A percentile compares a stretch with the other conserved stretches of the same genome.
phyloP scores from a whole-genome alignment of 768 basidiomycete genomes.

The Lactarius trivialis region DNA sequence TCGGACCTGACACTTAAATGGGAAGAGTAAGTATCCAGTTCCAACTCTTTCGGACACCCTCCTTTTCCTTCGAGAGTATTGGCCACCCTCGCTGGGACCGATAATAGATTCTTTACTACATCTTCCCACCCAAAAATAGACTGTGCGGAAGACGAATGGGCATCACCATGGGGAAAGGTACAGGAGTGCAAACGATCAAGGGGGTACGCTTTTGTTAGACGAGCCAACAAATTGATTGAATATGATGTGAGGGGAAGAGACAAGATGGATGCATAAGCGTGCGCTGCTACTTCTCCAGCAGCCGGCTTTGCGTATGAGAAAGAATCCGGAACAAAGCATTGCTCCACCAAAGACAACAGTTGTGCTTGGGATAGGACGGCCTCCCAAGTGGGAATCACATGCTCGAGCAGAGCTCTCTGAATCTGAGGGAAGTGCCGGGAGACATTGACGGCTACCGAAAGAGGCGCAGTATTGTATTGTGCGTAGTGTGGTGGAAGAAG shows the following conservation, averaged over 20 bases:
- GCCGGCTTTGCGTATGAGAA: constrained; percentile 45
- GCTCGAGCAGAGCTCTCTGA: constrained; percentile 59
- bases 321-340: constrained; percentile 69
- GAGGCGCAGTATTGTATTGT: constrained; percentile 37
- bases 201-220: constrained; percentile 56
- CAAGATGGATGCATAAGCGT: constrained; percentile 61
- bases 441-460: constrained; percentile 32
- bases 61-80: constrained; percentile 52
- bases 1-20: constrained; percentile 49
- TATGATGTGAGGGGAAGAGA: constrained; percentile 43
- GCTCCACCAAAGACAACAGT: constrained; percentile 42
- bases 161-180: constrained; percentile 34
- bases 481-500: constrained; percentile 56
- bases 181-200: constrained; percentile 59
- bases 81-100: constrained; percentile 70
- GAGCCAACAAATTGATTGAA: constrained; percentile 46
- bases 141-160: constrained; percentile 25
- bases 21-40: constrained; percentile 52
- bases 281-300: constrained; percentile 48
- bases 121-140: constrained; percentile 61
- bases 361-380: constrained; percentile 43
- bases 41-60: constrained; percentile 42
- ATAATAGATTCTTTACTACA: constrained; percentile 54
- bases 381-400: constrained; percentile 68
- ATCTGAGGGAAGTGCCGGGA: constrained; percentile 42